These are phyloP conservation scores for Helianthus annuus DNA, from an alignment of 129 eudicot species.

Conservation along the genomic window DNA sequence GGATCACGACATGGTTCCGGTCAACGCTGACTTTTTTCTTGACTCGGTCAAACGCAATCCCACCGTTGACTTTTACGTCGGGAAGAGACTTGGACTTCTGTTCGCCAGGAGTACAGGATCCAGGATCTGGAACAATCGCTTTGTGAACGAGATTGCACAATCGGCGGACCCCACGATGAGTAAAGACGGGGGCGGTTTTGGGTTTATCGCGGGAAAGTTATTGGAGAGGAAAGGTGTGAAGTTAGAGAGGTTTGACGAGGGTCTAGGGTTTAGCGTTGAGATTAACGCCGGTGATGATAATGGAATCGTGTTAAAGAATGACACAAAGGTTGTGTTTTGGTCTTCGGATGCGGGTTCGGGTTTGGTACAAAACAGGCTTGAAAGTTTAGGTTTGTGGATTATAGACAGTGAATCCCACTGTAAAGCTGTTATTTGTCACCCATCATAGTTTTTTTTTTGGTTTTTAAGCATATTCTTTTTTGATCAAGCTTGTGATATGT, in stretches of 20 bases:
- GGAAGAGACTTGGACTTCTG: slow-evolving; percentile 44
- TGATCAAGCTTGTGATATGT: slow-evolving; percentile 9
- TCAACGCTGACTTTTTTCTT: slow-evolving; percentile 39
- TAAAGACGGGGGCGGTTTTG: slow-evolving; percentile 34
- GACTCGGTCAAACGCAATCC: slow-evolving; percentile 36
- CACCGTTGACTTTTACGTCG: slow-evolving; percentile 46
- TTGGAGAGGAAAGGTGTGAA: slow-evolving; percentile 43
- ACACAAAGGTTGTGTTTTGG: slow-evolving; percentile 57
- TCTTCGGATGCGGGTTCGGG: slow-evolving; percentile 41
- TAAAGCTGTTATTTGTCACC: slow-evolving; percentile 68
- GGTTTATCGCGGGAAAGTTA: slow-evolving; percentile 34
- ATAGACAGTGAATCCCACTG: slow-evolving; percentile 68
- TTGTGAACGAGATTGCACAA: slow-evolving; percentile 39
- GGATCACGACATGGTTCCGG: slow-evolving; percentile 50
- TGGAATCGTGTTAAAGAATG: slow-evolving; percentile 27
- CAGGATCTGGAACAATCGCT: slow-evolving; percentile 50
- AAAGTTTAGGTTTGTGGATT: slow-evolving; percentile 59
- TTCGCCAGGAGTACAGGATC: slow-evolving; percentile 56
- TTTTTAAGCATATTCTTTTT: not conserved
- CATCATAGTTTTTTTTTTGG: slow-evolving; percentile 40
- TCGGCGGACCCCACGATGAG: slow-evolving; percentile 16
- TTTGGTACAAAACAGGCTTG: slow-evolving; percentile 45
- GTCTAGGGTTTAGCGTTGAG: slow-evolving; percentile 32
- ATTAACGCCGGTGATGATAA: slow-evolving; percentile 19
- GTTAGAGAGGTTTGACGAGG: slow-evolving; percentile 35